Conservation (phyloP, 73 alveolate species). For the Paramecium caudatum region DNA sequence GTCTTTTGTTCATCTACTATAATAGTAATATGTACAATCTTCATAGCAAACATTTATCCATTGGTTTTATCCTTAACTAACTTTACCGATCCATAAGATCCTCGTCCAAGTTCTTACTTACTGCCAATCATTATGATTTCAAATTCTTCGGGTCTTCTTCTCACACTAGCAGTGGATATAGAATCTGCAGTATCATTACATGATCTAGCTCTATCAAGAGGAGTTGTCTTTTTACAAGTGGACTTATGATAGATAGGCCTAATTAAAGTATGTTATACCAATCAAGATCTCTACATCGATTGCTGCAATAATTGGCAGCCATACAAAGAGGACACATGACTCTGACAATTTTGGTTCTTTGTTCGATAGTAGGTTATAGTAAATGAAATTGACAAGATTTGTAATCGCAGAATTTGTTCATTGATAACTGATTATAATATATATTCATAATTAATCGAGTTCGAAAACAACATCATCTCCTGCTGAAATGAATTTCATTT, state of each 20-base stretch:
- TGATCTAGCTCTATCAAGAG: slow-evolving; percentile 44
- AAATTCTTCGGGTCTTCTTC: slow-evolving; percentile 61
- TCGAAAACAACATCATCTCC: slow-evolving; percentile 18
- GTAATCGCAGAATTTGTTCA: slow-evolving; percentile 56
- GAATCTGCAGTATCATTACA: slow-evolving; percentile 61
- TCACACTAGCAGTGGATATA: background rate
- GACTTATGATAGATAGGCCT: slow-evolving; percentile 23
- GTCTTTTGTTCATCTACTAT: slow-evolving; percentile 65
- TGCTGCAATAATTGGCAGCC: slow-evolving; percentile 59
- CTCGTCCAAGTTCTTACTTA: slow-evolving; percentile 68
- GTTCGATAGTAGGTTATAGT: slow-evolving; percentile 1
- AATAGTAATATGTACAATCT: slow-evolving; percentile 51
- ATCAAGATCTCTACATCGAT: slow-evolving; percentile 50
- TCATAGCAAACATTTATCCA: slow-evolving; percentile 63
- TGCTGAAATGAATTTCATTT: slow-evolving; percentile 47
- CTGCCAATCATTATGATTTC: slow-evolving; percentile 39
- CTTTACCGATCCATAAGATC: slow-evolving; percentile 72
- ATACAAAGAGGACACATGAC: slow-evolving; percentile 63
- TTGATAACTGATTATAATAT: background rate
- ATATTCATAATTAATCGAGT: slow-evolving; percentile 21
- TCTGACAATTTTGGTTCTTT: background rate
- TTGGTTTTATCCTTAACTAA: slow-evolving; percentile 68
- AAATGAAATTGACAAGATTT: slow-evolving; percentile 23
- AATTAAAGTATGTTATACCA: background rate
- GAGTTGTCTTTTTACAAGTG: background rate